Base-by-base conservation (phyloP, 2,329 filamentous ascomycete genomes). In the Sporothrix dimorphospora region DNA sequence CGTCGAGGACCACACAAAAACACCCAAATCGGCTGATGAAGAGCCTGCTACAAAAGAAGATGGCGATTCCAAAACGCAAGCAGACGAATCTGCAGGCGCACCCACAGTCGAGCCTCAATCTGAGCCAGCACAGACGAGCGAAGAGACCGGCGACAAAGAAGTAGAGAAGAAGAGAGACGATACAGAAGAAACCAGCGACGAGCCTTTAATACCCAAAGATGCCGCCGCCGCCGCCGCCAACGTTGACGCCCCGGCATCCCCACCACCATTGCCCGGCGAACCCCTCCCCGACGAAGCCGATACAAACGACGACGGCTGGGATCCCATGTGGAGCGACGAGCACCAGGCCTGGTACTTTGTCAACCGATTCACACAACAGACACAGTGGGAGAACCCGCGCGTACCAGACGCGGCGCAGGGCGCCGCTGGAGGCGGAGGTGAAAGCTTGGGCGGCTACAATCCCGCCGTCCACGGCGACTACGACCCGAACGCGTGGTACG, bases 381-480 rank as follows among this genome's bases (percentile, higher is more conserved):
- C 89, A 55, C 93, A 95, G 78, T 96, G 94, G 92, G 91, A 94
- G 53, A 97, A 97, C 77, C 94, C 94, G 9, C 91, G 94, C 67
- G 84, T 94, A 8, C 86, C 90, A 3, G 82, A 83, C n/a, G n/a
- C n/a, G n/a, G n/a, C n/a, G n/a, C n/a, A n/a, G n/a, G n/a, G n/a
- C n/a, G n/a, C n/a, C n/a, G n/a, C n/a, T 27, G 71, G 79, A 30
- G 76, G 81, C 61, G 76, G 78, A 8, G 70, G 76, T n/a, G 74
- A 71, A 77, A 7, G 66, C 73, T 67, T 55, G 5, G 91, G 91
- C 72, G 94, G 95, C 74, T 99, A 99, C 83, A 97, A 98, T 79
- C 96, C 96, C 1, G 92, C 94, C 30, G 95, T 99, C 61, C 96
- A 99, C 80, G 96, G 96, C 77, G 92, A 94, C 83, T 99, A 98